Base-by-base conservation (phyloP, 202 grass and related monocot species). In the Musa balbisiana region DNA sequence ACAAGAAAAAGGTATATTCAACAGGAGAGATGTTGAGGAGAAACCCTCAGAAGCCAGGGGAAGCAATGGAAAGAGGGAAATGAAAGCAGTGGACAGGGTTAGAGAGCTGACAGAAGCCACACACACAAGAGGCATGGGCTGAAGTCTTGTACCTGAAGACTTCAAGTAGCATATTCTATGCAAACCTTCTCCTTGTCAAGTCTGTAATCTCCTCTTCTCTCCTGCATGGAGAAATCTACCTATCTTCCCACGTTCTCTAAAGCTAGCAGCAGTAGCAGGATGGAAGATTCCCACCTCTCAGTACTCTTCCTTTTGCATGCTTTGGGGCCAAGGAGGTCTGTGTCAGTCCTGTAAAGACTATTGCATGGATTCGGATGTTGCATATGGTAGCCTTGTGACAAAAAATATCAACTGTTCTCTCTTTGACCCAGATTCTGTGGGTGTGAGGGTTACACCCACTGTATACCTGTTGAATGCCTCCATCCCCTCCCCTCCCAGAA, bases 161-260 rank as follows among this genome's bases (percentile, higher is more conserved):
- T 87, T 82, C 87, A 88, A 1, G 24, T 25, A 25, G 81, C 73
- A 85, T 94, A 98, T 94, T 92, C 87, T 83, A 98, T 94, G 94
- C 94, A 76, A 87, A 53, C 78, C 69, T 76, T 76, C 80, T 74
- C 81, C 69, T 2, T 83, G 67, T 80, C 53, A n/a, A 2, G 19
- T 67, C 50, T 27, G 2, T 27, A 27, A 27, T 2, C 11, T 19
- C 3, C 9, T 51, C 52, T 8, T 21, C 17, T 15, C 1, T 53
- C 17, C 33, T 69, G 54, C 70, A 16, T 71, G 62, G 54, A 72
- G 78, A 88, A 98, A 92, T 98, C 91, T 94, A 83, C 83, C 89
- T 98, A 92, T 79, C 91, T 89, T 98, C 87, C 85, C 91, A 92
- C 85, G 88, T 98, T 79, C 94, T 91, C 64, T 86, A 98, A 98